Evolutionary conservation across 768 basidiomycete species (phyloP).

Genomic region (Tylopilus sp.): DNA sequence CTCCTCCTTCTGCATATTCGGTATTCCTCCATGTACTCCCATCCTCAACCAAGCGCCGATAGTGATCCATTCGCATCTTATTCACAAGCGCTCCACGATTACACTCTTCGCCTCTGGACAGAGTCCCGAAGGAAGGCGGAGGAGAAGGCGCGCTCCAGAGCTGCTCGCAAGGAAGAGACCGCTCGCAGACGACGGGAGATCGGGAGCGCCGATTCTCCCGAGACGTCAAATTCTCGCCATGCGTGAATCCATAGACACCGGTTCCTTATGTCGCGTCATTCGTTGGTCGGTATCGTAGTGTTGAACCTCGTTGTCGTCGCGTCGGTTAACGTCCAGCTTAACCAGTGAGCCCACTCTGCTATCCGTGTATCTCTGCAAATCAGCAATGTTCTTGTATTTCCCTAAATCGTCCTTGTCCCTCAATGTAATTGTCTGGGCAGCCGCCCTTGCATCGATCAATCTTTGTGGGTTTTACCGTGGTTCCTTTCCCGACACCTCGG

Average conservation of each 20-base stretch:
- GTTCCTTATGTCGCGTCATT: neutral
- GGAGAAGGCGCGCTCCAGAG: conserved; percentile 39
- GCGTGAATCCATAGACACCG: conserved; percentile 11
- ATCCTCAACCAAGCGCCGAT: conserved; percentile 7
- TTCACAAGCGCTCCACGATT: conserved; percentile 62
- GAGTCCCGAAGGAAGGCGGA: conserved; percentile 60
- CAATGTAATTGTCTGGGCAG: neutral
- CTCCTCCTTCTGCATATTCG: conserved; percentile 4
- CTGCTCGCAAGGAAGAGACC: conserved; percentile 25
- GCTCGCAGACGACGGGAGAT: conserved; percentile 25
- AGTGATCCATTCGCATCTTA: conserved; percentile 48
- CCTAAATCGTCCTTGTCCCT: conserved; percentile 1
- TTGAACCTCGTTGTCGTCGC: neutral
- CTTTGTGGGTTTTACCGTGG: conserved; percentile 15
- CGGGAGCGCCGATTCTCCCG: conserved; percentile 1
- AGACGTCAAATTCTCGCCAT: conserved; percentile 10
- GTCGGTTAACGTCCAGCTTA: conserved; percentile 11
- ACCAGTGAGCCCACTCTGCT: conserved; percentile 11
- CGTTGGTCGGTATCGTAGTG: conserved; percentile 16
- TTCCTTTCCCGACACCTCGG: neutral
- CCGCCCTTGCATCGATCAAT: conserved; percentile 7
- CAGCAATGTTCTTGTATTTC: conserved; percentile 17
- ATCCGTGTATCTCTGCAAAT: conserved; percentile 14
- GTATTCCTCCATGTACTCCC: conserved; percentile 14
- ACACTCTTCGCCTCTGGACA: conserved; percentile 64